Conservation (phyloP, 106 monocot genomes). For the Dendrobium chrysotoxum region DNA sequence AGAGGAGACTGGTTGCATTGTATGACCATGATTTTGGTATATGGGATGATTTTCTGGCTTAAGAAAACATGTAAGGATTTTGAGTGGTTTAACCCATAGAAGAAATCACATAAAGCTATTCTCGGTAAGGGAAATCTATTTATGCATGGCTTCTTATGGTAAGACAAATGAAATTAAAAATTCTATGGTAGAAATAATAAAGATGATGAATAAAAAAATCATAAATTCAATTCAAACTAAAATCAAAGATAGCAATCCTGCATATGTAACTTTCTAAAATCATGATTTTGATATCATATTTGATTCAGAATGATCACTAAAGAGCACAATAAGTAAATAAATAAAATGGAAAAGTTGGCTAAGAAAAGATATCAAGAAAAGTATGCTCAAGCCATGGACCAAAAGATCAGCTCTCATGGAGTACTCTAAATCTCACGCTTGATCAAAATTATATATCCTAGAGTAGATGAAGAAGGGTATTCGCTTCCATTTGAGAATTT, state of each 20-base stretch:
- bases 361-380: neutral
- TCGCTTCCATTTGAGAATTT: neutral
- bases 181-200: too few relatives aligned
- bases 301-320: neutral
- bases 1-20: too few relatives aligned
- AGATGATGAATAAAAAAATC: neutral
- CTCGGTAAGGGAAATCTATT: too few relatives aligned
- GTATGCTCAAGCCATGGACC: neutral
- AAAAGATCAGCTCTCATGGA: neutral
- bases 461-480: neutral
- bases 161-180: too few relatives aligned
- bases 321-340: neutral
- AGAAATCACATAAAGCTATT: neutral
- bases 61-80: neutral
- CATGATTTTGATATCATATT: too few relatives aligned
- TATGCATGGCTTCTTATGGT: too few relatives aligned
- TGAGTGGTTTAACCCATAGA: neutral
- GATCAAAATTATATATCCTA: too few relatives aligned
- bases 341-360: neutral
- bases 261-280: too few relatives aligned
- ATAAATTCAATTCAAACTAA: too few relatives aligned
- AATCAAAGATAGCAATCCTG: too few relatives aligned
- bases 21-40: neutral
- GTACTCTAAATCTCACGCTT: neutral
- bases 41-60: neutral